Conservation (phyloP, 2,329 filamentous ascomycete genomes). For the Paraphaeosphaeria sporulosa region DNA sequence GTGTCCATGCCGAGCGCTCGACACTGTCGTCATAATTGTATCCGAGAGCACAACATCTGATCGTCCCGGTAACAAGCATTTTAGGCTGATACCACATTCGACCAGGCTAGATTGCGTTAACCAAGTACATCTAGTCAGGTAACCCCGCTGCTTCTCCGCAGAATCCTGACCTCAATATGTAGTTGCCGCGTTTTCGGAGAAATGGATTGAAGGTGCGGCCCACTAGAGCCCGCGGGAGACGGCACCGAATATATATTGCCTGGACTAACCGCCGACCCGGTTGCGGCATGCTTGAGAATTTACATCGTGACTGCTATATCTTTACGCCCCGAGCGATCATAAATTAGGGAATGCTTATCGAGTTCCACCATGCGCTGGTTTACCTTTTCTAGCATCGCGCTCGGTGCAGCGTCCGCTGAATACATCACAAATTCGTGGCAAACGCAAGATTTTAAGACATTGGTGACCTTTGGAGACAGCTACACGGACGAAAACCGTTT, state of each 20-base stretch:
- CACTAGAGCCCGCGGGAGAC: not conserved
- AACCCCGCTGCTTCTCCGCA: constrained; percentile 19
- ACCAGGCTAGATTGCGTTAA: constrained; percentile 23
- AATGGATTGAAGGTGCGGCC: constrained; percentile 5
- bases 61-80: constrained; percentile 16
- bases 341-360: too few species aligned
- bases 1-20: not conserved
- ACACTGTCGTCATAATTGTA: not conserved
- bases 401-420: constrained; percentile 25
- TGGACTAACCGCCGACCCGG: constrained; percentile 22
- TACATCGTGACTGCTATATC: not conserved
- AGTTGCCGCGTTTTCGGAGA: constrained; percentile 21
- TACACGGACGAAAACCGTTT: constrained; percentile 77
- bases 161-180: constrained; percentile 23
- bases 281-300: not conserved
- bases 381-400: constrained; percentile 30
- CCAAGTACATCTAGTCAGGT: constrained; percentile 14
- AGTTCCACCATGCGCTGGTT: constrained; percentile 28
- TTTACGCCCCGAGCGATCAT: not conserved
- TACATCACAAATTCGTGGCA: constrained; percentile 40
- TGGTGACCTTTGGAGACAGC: constrained; percentile 77
- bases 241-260: constrained; percentile 20
- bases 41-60: not conserved
- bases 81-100: constrained; percentile 37
- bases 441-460: constrained; percentile 63